Conservation (phyloP, 495 filamentous ascomycete genomes). For the Ascobolus immersus region DNA sequence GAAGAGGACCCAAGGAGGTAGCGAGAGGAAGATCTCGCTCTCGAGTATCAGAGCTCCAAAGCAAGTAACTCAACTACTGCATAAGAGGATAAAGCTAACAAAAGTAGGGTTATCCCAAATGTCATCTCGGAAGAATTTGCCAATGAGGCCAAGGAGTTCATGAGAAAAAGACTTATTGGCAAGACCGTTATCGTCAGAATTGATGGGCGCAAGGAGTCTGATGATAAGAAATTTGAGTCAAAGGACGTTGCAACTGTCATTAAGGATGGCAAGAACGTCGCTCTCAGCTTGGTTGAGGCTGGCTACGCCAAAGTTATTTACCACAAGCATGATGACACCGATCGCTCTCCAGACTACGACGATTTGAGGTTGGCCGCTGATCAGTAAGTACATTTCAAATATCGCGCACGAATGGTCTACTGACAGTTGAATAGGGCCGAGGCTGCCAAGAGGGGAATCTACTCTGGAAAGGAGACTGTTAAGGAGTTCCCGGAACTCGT, state of each 20-base stretch:
- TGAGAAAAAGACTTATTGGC: conserved; percentile 79
- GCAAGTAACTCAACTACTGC: conserved; percentile 5
- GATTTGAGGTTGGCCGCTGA: conserved; percentile 74
- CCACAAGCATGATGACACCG: conserved; percentile 75
- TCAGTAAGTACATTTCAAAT: no score
- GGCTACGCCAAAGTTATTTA: conserved; percentile 83
- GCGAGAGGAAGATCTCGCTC: conserved; percentile 70
- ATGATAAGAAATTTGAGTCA: conserved; percentile 75
- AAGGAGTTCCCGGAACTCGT: conserved; percentile 47
- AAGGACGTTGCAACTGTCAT: conserved; percentile 78
- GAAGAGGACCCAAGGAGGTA: conserved; percentile 54
- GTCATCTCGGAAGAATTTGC: conserved; percentile 26
- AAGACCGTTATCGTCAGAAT: conserved; percentile 74
- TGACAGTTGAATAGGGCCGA: no score
- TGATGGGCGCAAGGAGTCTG: conserved; percentile 77
- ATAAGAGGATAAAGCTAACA: conserved; percentile 18
- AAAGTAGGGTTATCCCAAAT: not conserved
- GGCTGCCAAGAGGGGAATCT: conserved; percentile 58
- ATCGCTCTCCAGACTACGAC: conserved; percentile 82
- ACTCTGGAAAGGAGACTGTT: conserved; percentile 61
- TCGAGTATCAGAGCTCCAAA: conserved; percentile 86
- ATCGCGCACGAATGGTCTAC: no score
- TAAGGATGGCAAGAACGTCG: conserved; percentile 62
- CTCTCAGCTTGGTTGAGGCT: conserved; percentile 59
- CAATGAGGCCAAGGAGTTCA: conserved; percentile 78